A percentile compares a stretch with the other conserved stretches of the same genome.
These are phyloP conservation scores for Mycoemilia scoparia DNA, from an alignment of 192 early-diverging fungal genomes.

Conservation along the genomic window DNA sequence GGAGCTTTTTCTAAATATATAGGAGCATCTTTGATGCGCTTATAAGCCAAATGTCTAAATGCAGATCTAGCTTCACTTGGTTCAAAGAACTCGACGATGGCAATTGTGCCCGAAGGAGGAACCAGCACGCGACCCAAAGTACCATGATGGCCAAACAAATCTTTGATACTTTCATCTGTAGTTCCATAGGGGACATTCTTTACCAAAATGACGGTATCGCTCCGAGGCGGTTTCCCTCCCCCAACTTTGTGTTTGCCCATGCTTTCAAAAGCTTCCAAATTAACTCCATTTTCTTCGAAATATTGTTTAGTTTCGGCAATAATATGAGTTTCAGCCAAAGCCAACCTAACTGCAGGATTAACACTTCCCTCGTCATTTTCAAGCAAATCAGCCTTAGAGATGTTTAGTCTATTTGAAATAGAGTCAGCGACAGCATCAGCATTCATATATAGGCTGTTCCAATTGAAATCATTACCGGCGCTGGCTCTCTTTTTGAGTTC, in stretches of 20 bases:
- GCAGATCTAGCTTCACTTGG: conserved; percentile 78
- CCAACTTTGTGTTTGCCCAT: no score
- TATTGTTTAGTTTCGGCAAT: conserved; percentile 86
- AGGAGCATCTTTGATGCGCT: conserved; percentile 76
- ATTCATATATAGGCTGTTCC: conserved; percentile 94
- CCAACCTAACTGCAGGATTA: conserved; percentile 82
- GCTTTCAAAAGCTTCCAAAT: conserved; percentile 66
- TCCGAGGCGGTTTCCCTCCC: conserved; percentile 53
- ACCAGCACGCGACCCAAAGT: conserved; percentile 74
- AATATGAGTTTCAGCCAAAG: conserved; percentile 94
- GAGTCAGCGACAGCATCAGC: conserved; percentile 89
- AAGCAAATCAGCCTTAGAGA: conserved; percentile 82
- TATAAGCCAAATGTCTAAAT: conserved; percentile 75
- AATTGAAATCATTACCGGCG: conserved; percentile 75
- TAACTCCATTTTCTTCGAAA: conserved; percentile 71
- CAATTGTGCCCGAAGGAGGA: conserved; percentile 83
- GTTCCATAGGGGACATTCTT: conserved; percentile 85
- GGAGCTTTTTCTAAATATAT: conserved; percentile 92
- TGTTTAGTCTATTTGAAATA: conserved; percentile 79
- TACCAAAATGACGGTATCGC: conserved; percentile 79
- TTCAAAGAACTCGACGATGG: conserved; percentile 83
- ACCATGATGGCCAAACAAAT: conserved; percentile 78
- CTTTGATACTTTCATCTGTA: conserved; percentile 59
- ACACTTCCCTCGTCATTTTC: conserved; percentile 44
- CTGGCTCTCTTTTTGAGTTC: conserved; percentile 60